Evolutionary conservation across 441 rosid genomes (phyloP).

Genomic region (Bruguiera hainesii): DNA sequence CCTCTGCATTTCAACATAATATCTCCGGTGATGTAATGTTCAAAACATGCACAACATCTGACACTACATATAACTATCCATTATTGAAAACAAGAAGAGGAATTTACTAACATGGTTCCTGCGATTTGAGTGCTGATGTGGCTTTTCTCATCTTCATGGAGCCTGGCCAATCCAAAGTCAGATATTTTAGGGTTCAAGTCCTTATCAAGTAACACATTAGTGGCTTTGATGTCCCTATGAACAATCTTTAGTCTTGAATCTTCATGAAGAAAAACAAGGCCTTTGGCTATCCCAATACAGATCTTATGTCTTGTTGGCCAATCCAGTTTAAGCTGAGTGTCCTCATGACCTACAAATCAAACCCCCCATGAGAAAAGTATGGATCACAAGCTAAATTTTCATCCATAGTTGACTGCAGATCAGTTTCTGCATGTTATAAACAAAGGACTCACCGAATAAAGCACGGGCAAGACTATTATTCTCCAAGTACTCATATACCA

Average conservation of each 20-base stretch:
- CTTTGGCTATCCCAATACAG: slow-evolving; percentile 61
- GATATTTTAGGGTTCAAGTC: slow-evolving; percentile 66
- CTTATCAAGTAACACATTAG: slow-evolving; percentile 74
- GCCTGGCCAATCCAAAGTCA: slow-evolving; percentile 78
- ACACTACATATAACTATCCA: too few species aligned
- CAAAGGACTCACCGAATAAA: slow-evolving; percentile 42
- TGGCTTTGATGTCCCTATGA: slow-evolving; percentile 82
- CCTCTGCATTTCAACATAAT: slow-evolving; percentile 31
- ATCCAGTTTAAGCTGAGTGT: slow-evolving; percentile 51
- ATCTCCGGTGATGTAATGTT: too few species aligned
- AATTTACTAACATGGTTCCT: slow-evolving; percentile 62
- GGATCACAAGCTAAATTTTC: background rate
- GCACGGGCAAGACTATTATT: slow-evolving; percentile 55
- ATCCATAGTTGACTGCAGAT: background rate
- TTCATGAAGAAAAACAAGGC: slow-evolving; percentile 75
- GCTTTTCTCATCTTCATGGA: slow-evolving; percentile 77
- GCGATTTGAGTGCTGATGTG: slow-evolving; percentile 82
- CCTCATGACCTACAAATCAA: slow-evolving; percentile 24
- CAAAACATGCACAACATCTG: background rate
- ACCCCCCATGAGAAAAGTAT: background rate
- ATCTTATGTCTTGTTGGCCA: slow-evolving; percentile 65
- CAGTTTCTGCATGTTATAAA: background rate
- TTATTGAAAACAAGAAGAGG: background rate
- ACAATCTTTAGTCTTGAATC: slow-evolving; percentile 70
- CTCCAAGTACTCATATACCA: slow-evolving; percentile 58